Conservation (phyloP, 208 protist species). For the Trypanosoma grayi region DNA sequence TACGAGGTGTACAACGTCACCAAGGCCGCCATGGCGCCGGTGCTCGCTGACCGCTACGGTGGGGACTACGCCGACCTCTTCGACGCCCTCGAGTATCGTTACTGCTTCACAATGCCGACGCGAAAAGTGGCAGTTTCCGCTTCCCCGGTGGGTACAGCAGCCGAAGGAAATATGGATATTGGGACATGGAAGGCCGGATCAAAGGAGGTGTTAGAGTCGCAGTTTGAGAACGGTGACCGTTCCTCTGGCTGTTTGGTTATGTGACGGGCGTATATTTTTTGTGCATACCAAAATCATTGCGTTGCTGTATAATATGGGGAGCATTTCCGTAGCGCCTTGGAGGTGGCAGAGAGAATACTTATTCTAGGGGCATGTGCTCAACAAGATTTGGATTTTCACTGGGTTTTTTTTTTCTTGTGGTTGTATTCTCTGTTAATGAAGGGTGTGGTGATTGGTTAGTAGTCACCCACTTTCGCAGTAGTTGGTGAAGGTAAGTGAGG, state of each 20-base stretch:
- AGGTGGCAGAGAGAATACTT: neutral
- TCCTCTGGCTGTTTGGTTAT: neutral
- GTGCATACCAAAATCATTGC: too few species aligned
- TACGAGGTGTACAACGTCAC: constrained; percentile 17
- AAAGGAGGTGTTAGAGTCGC: neutral
- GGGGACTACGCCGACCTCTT: constrained; percentile 21
- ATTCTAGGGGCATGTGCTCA: neutral
- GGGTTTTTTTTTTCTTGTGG: neutral
- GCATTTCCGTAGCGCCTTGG: too few species aligned
- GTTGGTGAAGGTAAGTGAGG: too few species aligned
- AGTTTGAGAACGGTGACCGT: neutral
- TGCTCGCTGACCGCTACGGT: constrained; percentile 8
- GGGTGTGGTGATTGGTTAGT: too few species aligned
- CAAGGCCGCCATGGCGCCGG: neutral
- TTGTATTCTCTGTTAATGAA: neutral
- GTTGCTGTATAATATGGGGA: too few species aligned
- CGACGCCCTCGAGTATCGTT: constrained; percentile 20
- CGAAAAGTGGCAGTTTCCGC: neutral
- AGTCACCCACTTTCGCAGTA: too few species aligned
- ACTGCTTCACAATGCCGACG: constrained; percentile 1
- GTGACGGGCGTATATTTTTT: neutral
- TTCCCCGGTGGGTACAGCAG: neutral
- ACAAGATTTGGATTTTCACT: neutral
- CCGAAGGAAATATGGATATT: neutral
- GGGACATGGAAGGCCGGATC: neutral